Evolutionary conservation across 2,329 filamentous ascomycete species (phyloP).

Genomic region (Xylariaceae sp.): DNA sequence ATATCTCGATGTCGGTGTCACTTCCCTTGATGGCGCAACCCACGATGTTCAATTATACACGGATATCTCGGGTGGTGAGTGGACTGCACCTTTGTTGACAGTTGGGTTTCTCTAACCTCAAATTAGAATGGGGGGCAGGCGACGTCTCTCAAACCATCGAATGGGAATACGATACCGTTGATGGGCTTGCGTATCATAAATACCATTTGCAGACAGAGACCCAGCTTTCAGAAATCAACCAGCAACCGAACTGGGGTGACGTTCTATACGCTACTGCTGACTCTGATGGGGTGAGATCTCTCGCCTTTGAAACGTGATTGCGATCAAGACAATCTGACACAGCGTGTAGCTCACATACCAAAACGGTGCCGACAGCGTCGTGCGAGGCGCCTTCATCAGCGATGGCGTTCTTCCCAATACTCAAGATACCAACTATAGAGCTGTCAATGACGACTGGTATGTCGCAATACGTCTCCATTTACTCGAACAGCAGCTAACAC

Average conservation of each 20-base stretch:
- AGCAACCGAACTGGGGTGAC: conserved; percentile 78
- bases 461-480: background rate
- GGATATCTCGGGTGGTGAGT: conserved; percentile 65
- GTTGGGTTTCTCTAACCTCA: conserved; percentile 6
- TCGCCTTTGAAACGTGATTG: background rate
- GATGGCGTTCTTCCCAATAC: conserved; percentile 60
- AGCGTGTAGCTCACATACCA: conserved; percentile 59
- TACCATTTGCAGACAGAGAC: conserved; percentile 58
- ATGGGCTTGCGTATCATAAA: conserved; percentile 59
- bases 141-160: conserved; percentile 52
- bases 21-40: conserved; percentile 55
- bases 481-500: conserved; percentile 6
- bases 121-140: conserved; percentile 67
- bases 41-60: conserved; percentile 69
- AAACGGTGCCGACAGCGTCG: conserved; percentile 60
- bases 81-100: conserved; percentile 1
- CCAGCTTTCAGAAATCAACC: conserved; percentile 62
- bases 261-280: conserved; percentile 66
- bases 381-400: conserved; percentile 63
- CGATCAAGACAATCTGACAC: conserved; percentile 9
- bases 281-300: conserved; percentile 38
- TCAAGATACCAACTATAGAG: conserved; percentile 61
- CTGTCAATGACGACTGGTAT: conserved; percentile 59
- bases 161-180: conserved; percentile 55
- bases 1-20: conserved; percentile 62